phyloP scores from a whole-genome alignment of 2,329 filamentous ascomycete genomes.

The Colletotrichum sp. region DNA sequence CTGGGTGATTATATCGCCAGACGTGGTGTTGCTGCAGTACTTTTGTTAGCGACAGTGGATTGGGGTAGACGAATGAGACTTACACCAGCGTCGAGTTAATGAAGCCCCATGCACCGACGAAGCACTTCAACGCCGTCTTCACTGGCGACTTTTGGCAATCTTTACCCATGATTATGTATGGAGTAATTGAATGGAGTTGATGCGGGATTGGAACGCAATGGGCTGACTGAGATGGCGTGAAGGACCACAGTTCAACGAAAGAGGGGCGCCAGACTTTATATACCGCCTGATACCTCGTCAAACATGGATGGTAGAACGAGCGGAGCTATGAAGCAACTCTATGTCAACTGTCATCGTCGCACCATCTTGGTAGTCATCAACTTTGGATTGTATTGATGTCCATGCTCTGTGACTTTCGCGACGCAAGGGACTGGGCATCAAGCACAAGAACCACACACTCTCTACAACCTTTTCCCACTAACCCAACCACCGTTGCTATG shows the following conservation, averaged over 20 bases:
- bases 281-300: neutral
- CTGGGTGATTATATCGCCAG: neutral
- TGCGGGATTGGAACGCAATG: neutral
- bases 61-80: neutral
- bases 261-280: neutral
- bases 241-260: neutral
- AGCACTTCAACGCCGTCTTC: neutral
- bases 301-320: neutral
- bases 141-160: neutral
- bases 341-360: neutral
- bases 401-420: neutral
- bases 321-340: neutral
- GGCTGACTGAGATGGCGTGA: neutral
- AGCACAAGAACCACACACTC: neutral
- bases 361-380: neutral
- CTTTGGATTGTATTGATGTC: neutral
- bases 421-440: neutral
- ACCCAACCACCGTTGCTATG: neutral
- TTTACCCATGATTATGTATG: neutral
- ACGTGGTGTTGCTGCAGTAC: neutral
- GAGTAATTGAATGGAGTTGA: accelerated
- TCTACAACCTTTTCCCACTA: neutral
- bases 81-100: constrained; percentile 9
- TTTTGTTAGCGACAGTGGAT: neutral
- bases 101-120: neutral